A percentile compares a stretch with the other conserved stretches of the same genome.
phyloP scores from a whole-genome alignment of 2,329 filamentous ascomycete species.

The Pseudocercospora vitis region DNA sequence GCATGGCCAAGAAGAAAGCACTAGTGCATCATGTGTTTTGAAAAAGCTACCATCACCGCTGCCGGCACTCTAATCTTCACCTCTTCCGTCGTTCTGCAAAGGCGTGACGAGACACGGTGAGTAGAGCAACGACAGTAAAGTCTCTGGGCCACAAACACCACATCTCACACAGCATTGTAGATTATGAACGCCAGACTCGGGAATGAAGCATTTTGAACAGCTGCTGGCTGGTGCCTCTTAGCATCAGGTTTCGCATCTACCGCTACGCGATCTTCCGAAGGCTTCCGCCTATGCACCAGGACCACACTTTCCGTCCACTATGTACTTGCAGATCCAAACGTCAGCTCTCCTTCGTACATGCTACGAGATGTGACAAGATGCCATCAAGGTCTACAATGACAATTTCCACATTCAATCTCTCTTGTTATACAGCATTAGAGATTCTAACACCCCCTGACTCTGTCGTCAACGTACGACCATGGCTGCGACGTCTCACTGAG shows the following conservation, averaged over 20 bases:
- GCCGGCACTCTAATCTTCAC: neutral
- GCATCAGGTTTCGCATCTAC: too few species aligned
- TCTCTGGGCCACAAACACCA: too few species aligned
- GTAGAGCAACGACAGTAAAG: too few species aligned
- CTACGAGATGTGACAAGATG: conserved; percentile 15
- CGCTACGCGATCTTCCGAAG: neutral
- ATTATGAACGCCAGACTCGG: too few species aligned
- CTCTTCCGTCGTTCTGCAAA: neutral
- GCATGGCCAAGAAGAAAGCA: neutral
- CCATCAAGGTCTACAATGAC: conserved; percentile 12
- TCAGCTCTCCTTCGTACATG: conserved; percentile 13
- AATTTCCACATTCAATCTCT: too few species aligned
- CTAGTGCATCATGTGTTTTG: neutral
- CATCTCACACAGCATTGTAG: too few species aligned
- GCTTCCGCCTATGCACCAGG: neutral
- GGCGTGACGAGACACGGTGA: conserved; percentile 6
- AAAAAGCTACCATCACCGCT: neutral
- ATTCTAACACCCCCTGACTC: too few species aligned
- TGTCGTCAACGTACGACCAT: too few species aligned
- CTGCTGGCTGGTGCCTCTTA: too few species aligned
- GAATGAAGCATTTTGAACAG: too few species aligned
- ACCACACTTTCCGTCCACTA: neutral
- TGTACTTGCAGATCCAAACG: neutral
- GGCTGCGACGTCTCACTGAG: too few species aligned
- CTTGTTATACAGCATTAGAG: too few species aligned